Evolutionary conservation across 257 asterid species (phyloP).

Genomic region (Ophiorrhiza pumila): DNA sequence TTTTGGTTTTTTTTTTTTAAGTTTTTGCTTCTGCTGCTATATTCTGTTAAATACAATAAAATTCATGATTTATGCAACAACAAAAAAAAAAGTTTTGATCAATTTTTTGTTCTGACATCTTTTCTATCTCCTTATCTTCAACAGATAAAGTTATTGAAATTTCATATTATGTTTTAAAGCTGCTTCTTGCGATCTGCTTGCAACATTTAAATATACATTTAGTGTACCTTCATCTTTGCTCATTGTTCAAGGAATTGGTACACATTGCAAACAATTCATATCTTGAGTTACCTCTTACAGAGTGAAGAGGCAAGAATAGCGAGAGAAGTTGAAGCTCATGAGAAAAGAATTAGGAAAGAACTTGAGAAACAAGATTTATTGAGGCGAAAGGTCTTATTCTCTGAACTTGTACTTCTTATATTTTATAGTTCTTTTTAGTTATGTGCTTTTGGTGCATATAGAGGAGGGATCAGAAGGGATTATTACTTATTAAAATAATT

Average conservation of each 20-base stretch:
- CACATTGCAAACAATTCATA: neutral
- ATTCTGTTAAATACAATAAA: neutral
- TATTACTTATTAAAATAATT: conserved; percentile 9
- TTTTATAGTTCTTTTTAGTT: neutral
- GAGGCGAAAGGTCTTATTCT: conserved; percentile 58
- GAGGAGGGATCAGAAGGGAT: neutral
- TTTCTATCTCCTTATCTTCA: neutral
- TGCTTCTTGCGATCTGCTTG: neutral
- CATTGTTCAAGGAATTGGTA: neutral
- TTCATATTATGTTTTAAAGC: neutral
- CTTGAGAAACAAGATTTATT: conserved; percentile 79
- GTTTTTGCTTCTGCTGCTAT: neutral
- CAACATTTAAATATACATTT: neutral
- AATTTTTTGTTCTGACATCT: conserved; percentile 10
- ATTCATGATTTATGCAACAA: neutral
- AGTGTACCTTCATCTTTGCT: neutral
- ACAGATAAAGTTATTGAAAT: neutral
- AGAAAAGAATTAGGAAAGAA: conserved; percentile 80
- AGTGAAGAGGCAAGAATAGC: conserved; percentile 78
- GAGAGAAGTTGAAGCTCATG: conserved; percentile 82
- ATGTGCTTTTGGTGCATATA: neutral
- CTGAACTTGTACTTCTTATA: conserved; percentile 3
- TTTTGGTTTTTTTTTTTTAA: neutral
- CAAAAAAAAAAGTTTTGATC: neutral
- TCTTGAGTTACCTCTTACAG: conserved; percentile 35